Conservation (phyloP, 495 filamentous ascomycete species). For the Articulospora tetracladia region DNA sequence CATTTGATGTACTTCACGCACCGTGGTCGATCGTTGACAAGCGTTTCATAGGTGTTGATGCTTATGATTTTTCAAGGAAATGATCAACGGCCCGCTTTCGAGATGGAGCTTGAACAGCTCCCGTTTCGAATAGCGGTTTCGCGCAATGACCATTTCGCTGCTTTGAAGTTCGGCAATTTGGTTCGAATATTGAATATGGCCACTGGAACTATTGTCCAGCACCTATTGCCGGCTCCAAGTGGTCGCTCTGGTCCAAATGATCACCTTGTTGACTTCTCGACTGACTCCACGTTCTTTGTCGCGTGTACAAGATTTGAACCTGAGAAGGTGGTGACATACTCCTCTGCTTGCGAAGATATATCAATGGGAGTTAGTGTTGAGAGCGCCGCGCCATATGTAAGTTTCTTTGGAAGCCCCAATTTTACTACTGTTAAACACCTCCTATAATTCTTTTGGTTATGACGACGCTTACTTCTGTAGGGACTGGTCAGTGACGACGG, state of each 20-base stretch:
- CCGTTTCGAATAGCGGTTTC: constrained; percentile 4
- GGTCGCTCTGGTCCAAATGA: constrained; percentile 1
- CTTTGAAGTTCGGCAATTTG: constrained; percentile 4
- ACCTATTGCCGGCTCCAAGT: background rate
- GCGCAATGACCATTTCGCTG: constrained; percentile 5
- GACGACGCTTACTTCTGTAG: background rate
- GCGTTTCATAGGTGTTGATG: constrained; percentile 1
- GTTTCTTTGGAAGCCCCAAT: background rate
- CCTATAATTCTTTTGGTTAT: too few relatives aligned
- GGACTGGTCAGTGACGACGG: constrained; percentile 6
- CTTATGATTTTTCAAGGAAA: background rate
- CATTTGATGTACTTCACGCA: too few relatives aligned
- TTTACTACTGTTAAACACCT: background rate
- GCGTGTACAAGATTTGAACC: constrained; percentile 6
- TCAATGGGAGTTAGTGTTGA: background rate
- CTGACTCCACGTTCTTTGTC: background rate
- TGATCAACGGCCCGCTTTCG: background rate
- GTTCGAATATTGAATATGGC: constrained; percentile 4
- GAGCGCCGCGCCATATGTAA: constrained; percentile 8
- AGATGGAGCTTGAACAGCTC: constrained; percentile 2
- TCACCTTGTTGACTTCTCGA: constrained; percentile 8
- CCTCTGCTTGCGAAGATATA: background rate
- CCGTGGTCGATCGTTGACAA: too few relatives aligned
- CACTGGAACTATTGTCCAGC: background rate
- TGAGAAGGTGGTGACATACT: constrained; percentile 7